Conservation (phyloP, 2,329 filamentous ascomycete species). For the Xylaria sp. region DNA sequence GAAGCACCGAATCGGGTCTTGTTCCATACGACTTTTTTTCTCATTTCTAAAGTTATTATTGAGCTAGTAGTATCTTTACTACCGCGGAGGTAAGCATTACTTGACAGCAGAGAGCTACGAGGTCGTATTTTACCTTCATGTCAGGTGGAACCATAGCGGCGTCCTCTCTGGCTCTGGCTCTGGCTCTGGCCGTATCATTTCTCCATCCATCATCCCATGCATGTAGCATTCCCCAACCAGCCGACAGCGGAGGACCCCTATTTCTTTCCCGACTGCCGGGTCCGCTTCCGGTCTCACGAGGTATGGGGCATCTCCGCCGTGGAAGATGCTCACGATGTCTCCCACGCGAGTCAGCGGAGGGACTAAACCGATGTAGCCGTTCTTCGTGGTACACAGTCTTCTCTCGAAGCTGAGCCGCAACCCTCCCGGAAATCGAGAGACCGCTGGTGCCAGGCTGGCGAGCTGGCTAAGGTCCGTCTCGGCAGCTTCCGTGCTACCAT, state of each 20-base stretch:
- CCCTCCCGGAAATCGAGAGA: conserved; percentile 24
- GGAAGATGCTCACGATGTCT: conserved; percentile 12
- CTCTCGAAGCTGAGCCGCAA: conserved; percentile 3
- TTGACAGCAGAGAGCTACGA: neutral
- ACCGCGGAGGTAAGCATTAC: too few species aligned
- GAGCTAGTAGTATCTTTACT: neutral
- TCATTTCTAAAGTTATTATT: too few species aligned
- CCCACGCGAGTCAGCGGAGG: conserved; percentile 28
- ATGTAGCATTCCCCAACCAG: conserved; percentile 36
- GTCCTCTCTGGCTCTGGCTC: neutral
- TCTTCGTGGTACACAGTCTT: neutral
- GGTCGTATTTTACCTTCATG: conserved; percentile 1
- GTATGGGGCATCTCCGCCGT: neutral
- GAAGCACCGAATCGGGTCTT: too few species aligned
- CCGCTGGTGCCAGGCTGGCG: neutral
- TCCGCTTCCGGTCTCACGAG: conserved; percentile 18
- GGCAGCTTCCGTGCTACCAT: too few species aligned
- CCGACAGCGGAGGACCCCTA: conserved; percentile 19
- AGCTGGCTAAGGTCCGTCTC: neutral
- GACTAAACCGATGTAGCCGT: conserved; percentile 30
- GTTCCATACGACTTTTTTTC: neutral
- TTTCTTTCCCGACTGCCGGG: neutral
- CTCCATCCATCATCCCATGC: conserved; percentile 33
- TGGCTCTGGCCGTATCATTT: conserved; percentile 20
- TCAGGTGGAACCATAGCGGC: conserved; percentile 27